Percentiles rank a stretch among this genome's conserved stretches.
These are phyloP conservation scores for Moniliophthora roreri DNA, from an alignment of 1,284 basidiomycete species.

Conservation along the genomic window DNA sequence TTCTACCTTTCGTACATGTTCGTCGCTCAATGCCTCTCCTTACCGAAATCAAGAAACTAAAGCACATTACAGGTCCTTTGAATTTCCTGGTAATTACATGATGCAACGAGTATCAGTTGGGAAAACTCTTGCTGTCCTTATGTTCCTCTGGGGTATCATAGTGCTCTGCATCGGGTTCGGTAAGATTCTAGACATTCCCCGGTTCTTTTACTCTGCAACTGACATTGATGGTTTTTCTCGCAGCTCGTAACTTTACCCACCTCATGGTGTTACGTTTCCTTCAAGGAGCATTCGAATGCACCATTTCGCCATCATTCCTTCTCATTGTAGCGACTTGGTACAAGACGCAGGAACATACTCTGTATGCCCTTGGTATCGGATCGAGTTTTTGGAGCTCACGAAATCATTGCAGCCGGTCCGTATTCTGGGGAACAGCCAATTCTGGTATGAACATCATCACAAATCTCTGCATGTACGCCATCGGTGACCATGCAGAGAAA, in stretches of 20 bases:
- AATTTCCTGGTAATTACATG: conserved; percentile 15
- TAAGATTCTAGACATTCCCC: background rate
- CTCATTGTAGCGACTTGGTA: conserved; percentile 17
- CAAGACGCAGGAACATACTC: conserved; percentile 14
- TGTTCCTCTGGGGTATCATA: conserved; percentile 17
- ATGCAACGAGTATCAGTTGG: conserved; percentile 17
- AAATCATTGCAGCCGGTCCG: conserved; percentile 7
- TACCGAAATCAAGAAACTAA: too few relatives aligned
- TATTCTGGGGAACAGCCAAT: conserved; percentile 18
- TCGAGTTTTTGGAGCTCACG: background rate
- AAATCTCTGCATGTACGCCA: conserved; percentile 15
- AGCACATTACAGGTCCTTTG: conserved; percentile 14
- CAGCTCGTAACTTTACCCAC: conserved; percentile 16
- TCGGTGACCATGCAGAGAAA: conserved; percentile 13
- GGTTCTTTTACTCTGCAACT: background rate
- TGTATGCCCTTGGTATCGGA: conserved; percentile 4
- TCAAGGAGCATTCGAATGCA: conserved; percentile 17
- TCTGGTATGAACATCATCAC: conserved; percentile 15
- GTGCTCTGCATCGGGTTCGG: conserved; percentile 15
- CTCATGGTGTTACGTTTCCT: conserved; percentile 16
- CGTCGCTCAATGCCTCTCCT: too few relatives aligned
- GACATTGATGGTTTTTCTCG: conserved; percentile 20
- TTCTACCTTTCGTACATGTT: too few relatives aligned
- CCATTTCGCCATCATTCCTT: conserved; percentile 16
- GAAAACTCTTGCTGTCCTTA: conserved; percentile 15